Base-by-base conservation (phyloP, 305 asterid genomes). In the Fraxinus xanthoxyloides region DNA sequence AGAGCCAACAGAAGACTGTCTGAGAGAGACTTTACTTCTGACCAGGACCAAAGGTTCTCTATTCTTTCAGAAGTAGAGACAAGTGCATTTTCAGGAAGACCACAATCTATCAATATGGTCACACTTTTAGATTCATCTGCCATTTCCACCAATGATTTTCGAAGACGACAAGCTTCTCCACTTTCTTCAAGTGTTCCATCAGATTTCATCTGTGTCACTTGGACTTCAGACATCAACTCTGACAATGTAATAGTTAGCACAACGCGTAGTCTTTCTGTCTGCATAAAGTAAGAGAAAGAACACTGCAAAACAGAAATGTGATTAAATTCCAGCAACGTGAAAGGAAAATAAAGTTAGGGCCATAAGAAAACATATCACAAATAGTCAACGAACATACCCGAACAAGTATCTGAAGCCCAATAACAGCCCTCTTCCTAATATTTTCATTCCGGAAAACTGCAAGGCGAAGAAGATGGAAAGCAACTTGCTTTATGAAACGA, bases 171-270 rank as follows among this genome's bases (percentile, higher is more conserved):
- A 63, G 98, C 98, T 88, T 96, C 98, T 35, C 98, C 95, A 87
- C 93, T 96, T 92, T 96, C 97, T 88, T 96, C 98, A 78, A 94
- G 92, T 73, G 89, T 91, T 84, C 99, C 98, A 87, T 96, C 99
- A 83, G 97, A 82, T 86, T 87, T 96, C 97, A 93, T 93, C 85
- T 91, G 98, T 31, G 98, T 96, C 80, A 96, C 97, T 92, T 91
- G 98, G 85, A 96, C 98, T 88, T 96, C 99, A 85, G 99, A 96
- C 98, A 94, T 96, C 93, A 96, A 88, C 90, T 96, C 99, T 10
- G 99, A 96, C 80, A 96, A 84, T 38, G 99, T 96, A 80, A 96
- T 96, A 63, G 98, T 96, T 48, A 96, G 89, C 90, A 96, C 97
- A 76, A 90, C 99, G 77, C 98, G 92, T 86, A 96, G 86, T 85